Evolutionary conservation across 208 protist species (phyloP), one percentile per base, ranked within the genome.

Genomic region (Herpetomonas tarakana): DNA sequence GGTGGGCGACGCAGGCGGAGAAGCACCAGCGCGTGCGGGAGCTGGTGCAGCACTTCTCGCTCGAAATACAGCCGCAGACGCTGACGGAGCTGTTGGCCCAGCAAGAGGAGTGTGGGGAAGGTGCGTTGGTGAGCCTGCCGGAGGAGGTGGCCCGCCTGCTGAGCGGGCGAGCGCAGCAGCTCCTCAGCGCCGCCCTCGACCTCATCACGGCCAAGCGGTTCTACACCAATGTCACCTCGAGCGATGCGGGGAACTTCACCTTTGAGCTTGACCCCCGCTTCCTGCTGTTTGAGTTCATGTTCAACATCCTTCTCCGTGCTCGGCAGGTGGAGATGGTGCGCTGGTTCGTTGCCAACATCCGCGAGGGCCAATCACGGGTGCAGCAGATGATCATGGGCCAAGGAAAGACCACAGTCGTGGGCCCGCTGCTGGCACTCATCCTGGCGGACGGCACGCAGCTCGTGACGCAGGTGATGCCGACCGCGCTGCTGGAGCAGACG

Each of bases 321-420:
- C 74, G 88, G 22, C 95, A 98, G 73, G 93, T 98, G 62, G 89
- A 94, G 68, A 96, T 97, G 83, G 89, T 97, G 58, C 61, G 73
- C 41, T 92, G 88, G 78, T 96, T 96, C 47, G 84, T 92, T 46
- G 68, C 54, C 24, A 81, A 89, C 65, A 68, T 89, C 31, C 58
- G 55, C 27, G 41, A 64, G n/a, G 85, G 83, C 19, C 63, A 83
- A 30, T 86, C 81, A 14, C 88, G 91, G 19, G 93, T 98, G 51
- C 88, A 97, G 74, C 92, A 98, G 74, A 94, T 98, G 90, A 96
- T 98, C 62, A 98, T 98, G 96, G 96, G 96, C 21, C 81, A 96
- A 39, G 96, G 96, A 58, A 98, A 98, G 76, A 98, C 96, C 12
- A 97, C 91, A 1, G 94, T 98, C 0, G 86, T 98, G 19, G 86